These are phyloP conservation scores for Bolboschoenoplectus hybrid DNA, from an alignment of 202 grass and related monocot genomes.

Conservation along the genomic window DNA sequence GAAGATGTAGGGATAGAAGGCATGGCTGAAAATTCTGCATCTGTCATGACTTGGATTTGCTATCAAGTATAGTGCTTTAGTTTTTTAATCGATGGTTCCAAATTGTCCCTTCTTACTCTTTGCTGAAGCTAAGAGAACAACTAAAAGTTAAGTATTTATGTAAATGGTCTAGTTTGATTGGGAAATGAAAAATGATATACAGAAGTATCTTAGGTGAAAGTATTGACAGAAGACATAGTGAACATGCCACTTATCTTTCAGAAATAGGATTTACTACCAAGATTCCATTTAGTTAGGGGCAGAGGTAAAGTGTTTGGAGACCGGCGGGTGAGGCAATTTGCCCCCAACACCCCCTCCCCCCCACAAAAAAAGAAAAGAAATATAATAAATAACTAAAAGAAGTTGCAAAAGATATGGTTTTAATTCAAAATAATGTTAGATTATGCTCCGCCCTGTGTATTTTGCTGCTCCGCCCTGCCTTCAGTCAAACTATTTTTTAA, in stretches of 20 bases:
- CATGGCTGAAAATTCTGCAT: background rate
- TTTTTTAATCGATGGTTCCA: background rate
- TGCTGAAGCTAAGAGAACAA: background rate
- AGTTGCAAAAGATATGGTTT: background rate
- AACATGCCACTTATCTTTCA: background rate
- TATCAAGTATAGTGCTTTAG: background rate
- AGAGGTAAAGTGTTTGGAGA: background rate
- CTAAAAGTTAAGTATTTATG: background rate
- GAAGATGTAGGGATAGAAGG: background rate
- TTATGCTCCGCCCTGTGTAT: background rate
- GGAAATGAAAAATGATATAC: background rate
- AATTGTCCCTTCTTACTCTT: background rate
- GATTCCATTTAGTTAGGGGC: background rate
- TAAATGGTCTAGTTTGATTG: background rate
- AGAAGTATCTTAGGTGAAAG: background rate
- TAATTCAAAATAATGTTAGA: background rate
- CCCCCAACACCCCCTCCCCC: background rate
- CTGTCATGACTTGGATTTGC: background rate
- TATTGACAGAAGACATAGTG: constrained; percentile 1
- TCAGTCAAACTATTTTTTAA: background rate
- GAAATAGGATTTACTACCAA: background rate
- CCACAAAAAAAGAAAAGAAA: no score
- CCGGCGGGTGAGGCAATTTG: background rate
- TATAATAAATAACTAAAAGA: no score
- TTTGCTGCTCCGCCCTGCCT: background rate